These are phyloP conservation scores for Talaromyces sp. DNA, from an alignment of 2,329 filamentous ascomycete genomes.

Conservation along the genomic window DNA sequence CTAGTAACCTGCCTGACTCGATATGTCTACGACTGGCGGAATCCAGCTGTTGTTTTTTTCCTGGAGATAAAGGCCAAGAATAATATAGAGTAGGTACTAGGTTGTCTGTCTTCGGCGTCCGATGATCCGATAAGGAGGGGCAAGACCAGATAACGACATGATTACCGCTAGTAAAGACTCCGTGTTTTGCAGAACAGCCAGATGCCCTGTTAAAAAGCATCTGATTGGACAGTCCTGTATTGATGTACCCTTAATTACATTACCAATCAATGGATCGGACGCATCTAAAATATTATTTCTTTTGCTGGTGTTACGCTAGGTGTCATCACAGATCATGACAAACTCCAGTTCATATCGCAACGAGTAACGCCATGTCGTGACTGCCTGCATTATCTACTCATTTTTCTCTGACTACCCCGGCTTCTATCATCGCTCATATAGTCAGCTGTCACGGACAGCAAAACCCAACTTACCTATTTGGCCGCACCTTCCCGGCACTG, in stretches of 20 bases:
- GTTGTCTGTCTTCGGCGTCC: constrained; percentile 7
- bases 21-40: not conserved
- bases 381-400: not conserved
- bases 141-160: constrained; percentile 5
- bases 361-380: constrained; percentile 4
- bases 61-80: not conserved
- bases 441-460: not conserved
- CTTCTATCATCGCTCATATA: not conserved
- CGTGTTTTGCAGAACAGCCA: not conserved
- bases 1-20: not conserved
- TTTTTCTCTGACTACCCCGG: not conserved
- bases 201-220: not conserved
- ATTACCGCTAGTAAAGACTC: constrained; percentile 6
- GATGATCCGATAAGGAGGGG: constrained; percentile 11
- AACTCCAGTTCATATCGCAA: constrained; percentile 1
- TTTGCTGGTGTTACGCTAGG: not conserved
- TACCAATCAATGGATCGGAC: not conserved
- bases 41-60: too few species aligned
- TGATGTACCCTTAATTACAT: not conserved
- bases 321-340: not conserved
- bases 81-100: too few species aligned
- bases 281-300: constrained; percentile 2
- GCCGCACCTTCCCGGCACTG: constrained; percentile 8
- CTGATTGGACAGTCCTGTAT: not conserved
- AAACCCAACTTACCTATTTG: constrained; percentile 7